A percentile compares a stretch with the other conserved stretches of the same genome.
These are phyloP conservation scores for Capsella bursapastoris DNA, from an alignment of 345 rosid genomes.

Conservation along the genomic window DNA sequence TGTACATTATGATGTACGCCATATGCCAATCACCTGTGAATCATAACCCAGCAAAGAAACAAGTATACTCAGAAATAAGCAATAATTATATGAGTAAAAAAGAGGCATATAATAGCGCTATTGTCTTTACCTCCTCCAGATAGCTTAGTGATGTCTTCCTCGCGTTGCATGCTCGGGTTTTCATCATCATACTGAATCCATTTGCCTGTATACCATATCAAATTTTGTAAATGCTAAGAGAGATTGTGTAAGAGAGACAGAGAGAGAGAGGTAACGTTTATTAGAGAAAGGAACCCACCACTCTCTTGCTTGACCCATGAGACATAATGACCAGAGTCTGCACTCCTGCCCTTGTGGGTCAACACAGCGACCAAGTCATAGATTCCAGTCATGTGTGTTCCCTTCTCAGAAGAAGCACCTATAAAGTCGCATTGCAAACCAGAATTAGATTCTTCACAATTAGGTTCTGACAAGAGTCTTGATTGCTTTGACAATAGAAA, in stretches of 20 bases:
- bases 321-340: constrained; percentile 96
- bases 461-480: neutral
- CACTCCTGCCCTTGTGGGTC: constrained; percentile 98
- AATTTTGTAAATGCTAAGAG: neutral
- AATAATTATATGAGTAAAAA: neutral
- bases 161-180: constrained; percentile 75
- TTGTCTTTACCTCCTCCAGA: constrained; percentile 88
- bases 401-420: constrained; percentile 60
- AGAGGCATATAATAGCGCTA: neutral
- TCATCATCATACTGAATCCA: constrained; percentile 93
- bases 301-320: constrained; percentile 98
- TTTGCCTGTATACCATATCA: constrained; percentile 57
- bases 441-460: neutral
- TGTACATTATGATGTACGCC: constrained; percentile 98
- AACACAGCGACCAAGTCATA: constrained; percentile 91
- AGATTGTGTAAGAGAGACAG: constrained; percentile 4
- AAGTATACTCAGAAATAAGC: neutral
- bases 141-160: constrained; percentile 87
- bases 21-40: constrained; percentile 97
- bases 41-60: neutral
- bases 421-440: constrained; percentile 18
- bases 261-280: constrained; percentile 3
- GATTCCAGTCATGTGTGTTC: constrained; percentile 71
- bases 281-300: constrained; percentile 53
- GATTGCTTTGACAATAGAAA: neutral